phyloP scores from a whole-genome alignment of 2,329 filamentous ascomycete species.

The Coniella vitis region DNA sequence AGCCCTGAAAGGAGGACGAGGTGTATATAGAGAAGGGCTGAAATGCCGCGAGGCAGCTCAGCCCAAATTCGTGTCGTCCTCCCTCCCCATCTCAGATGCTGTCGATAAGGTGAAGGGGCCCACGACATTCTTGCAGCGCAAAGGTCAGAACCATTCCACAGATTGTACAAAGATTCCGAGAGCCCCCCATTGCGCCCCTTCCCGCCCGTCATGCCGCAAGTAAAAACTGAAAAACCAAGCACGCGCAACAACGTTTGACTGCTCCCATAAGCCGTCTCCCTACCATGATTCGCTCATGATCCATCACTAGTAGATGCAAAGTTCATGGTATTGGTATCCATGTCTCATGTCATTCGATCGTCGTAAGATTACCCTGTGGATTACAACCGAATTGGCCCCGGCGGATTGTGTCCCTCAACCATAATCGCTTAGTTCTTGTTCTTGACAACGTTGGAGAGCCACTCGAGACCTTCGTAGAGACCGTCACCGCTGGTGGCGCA shows the following conservation, averaged over 20 bases:
- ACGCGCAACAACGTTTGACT: slow-evolving; percentile 21
- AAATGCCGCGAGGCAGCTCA: slow-evolving; percentile 7
- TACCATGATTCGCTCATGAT: slow-evolving; percentile 19
- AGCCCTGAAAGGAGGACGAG: slow-evolving; percentile 8
- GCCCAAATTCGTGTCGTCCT: slow-evolving; percentile 7
- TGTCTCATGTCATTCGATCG: slow-evolving; percentile 40
- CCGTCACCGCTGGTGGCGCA: slow-evolving; percentile 98
- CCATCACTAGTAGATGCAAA: slow-evolving; percentile 27
- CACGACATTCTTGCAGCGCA: slow-evolving; percentile 12
- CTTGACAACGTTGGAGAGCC: slow-evolving; percentile 81
- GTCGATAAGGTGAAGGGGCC: slow-evolving; percentile 13
- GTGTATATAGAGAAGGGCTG: slow-evolving; percentile 2
- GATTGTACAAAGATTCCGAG: slow-evolving; percentile 31
- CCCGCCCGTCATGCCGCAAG: slow-evolving; percentile 19
- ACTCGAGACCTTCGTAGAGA: slow-evolving; percentile 98
- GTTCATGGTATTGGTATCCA: slow-evolving; percentile 33
- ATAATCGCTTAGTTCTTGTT: slow-evolving; percentile 50
- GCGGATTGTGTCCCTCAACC: slow-evolving; percentile 28
- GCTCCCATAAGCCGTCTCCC: slow-evolving; percentile 20
- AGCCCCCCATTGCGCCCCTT: slow-evolving; percentile 27
- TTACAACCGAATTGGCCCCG: slow-evolving; percentile 50
- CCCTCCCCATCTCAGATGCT: slow-evolving; percentile 11
- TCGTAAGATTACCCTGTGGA: slow-evolving; percentile 47
- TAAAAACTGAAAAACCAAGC: slow-evolving; percentile 19
- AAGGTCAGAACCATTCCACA: slow-evolving; percentile 23